A percentile compares a stretch with the other conserved stretches of the same genome.
phyloP scores from a whole-genome alignment of 768 basidiomycete genomes.

The Dentipellis sp. region DNA sequence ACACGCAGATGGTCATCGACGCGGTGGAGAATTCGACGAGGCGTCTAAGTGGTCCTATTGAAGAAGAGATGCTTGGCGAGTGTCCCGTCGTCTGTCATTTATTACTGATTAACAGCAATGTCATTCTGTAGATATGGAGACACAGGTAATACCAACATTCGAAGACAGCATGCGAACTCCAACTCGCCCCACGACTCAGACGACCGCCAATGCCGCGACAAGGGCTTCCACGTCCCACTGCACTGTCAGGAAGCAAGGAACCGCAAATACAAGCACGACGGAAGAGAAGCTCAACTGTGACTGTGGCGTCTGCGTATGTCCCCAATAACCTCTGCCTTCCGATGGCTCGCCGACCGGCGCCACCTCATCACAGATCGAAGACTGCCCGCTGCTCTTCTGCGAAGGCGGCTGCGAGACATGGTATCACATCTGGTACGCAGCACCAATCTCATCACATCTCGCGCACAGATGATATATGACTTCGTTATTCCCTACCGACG shows the following conservation, averaged over 20 bases:
- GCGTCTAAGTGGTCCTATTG: conserved; percentile 14
- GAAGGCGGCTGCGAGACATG: conserved; percentile 66
- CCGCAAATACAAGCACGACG: conserved; percentile 1
- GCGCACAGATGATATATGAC: neutral
- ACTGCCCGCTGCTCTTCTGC: conserved; percentile 44
- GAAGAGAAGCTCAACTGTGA: conserved; percentile 53
- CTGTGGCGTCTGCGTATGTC: conserved; percentile 48
- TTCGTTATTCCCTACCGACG: neutral
- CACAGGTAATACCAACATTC: conserved; percentile 14
- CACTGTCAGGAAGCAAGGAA: conserved; percentile 5
- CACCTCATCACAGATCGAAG: conserved; percentile 37
- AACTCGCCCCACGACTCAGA: conserved; percentile 3
- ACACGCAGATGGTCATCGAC: conserved; percentile 32
- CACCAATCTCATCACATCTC: neutral
- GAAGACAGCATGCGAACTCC: conserved; percentile 31
- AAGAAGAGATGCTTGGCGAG: conserved; percentile 42
- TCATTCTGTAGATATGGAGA: conserved; percentile 22
- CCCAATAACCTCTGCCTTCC: neutral
- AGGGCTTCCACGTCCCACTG: neutral
- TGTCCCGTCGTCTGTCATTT: neutral
- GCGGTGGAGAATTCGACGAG: conserved; percentile 15
- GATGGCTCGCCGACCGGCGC: too few relatives aligned
- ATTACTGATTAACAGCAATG: neutral
- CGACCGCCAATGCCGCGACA: too few relatives aligned
- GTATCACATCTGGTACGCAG: conserved; percentile 66